Percentiles rank a stretch among this genome's conserved stretches.
Conservation (phyloP, 805 yeast species). For the Metschnikowia koreensis region DNA sequence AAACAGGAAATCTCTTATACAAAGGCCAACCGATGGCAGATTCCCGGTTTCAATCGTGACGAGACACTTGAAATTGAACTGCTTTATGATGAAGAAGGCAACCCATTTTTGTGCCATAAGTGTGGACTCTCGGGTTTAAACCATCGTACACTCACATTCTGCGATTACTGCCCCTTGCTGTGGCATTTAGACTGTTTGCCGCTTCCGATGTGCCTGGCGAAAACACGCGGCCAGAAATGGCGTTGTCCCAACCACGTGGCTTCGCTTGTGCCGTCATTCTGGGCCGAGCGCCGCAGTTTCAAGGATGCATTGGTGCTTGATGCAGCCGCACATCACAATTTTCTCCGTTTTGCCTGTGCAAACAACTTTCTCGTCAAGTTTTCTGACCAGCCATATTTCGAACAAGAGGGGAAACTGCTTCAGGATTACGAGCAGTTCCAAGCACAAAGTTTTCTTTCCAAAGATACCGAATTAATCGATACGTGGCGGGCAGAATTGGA, state of each 20-base stretch:
- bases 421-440: constrained; percentile 33
- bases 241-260: constrained; percentile 85
- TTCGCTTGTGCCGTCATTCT: constrained; percentile 40
- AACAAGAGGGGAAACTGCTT: constrained; percentile 11
- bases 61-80: constrained; percentile 60
- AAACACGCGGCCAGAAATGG: constrained; percentile 80
- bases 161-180: constrained; percentile 78
- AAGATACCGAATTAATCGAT: constrained; percentile 10
- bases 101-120: constrained; percentile 67
- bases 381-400: constrained; percentile 32
- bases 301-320: constrained; percentile 53
- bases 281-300: constrained; percentile 42
- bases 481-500: constrained; percentile 16
- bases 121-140: constrained; percentile 72
- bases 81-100: constrained; percentile 66
- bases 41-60: constrained; percentile 38
- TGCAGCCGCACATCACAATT: constrained; percentile 42
- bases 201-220: constrained; percentile 71
- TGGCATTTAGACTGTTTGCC: constrained; percentile 90
- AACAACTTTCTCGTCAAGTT: constrained; percentile 33
- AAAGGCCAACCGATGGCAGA: constrained; percentile 33
- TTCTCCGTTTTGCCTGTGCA: constrained; percentile 29
- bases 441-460: constrained; percentile 21
- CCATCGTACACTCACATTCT: constrained; percentile 55
- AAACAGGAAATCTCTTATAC: constrained; percentile 50